A percentile compares a stretch with the other conserved stretches of the same genome.
These are phyloP conservation scores for Euphrasia confusa DNA, from an alignment of 257 asterid genomes.

Conservation along the genomic window DNA sequence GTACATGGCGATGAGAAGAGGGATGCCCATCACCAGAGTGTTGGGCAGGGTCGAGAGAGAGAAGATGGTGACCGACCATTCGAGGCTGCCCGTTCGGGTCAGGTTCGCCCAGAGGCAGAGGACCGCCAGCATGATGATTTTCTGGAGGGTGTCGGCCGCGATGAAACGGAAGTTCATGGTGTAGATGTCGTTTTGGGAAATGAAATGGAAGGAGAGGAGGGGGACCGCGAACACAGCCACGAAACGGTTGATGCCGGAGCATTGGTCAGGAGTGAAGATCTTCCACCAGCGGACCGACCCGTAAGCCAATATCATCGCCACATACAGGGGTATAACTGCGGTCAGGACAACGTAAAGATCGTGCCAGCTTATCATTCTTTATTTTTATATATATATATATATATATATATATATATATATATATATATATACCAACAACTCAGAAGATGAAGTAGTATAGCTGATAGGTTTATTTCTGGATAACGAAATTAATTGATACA, in stretches of 20 bases:
- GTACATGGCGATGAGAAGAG: slow-evolving; percentile 77
- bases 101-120: slow-evolving; percentile 65
- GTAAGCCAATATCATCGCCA: slow-evolving; percentile 88
- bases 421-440: too few species aligned
- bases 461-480: too few species aligned
- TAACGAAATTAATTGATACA: too few species aligned
- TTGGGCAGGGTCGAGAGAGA: slow-evolving; percentile 81
- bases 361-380: slow-evolving; percentile 62
- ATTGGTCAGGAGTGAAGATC: slow-evolving; percentile 87
- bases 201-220: slow-evolving; percentile 78
- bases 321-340: slow-evolving; percentile 79
- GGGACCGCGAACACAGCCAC: slow-evolving; percentile 93
- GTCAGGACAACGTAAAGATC: slow-evolving; percentile 85
- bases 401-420: too few species aligned
- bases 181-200: slow-evolving; percentile 64
- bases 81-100: slow-evolving; percentile 67
- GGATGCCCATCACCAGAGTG: slow-evolving; percentile 89
- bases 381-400: too few species aligned
- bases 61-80: slow-evolving; percentile 83
- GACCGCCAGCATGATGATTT: slow-evolving; percentile 66
- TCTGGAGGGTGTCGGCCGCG: slow-evolving; percentile 83
- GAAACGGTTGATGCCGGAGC: slow-evolving; percentile 88
- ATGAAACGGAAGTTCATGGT: slow-evolving; percentile 76
- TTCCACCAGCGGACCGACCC: slow-evolving; percentile 98
- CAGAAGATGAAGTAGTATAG: too few species aligned